A percentile compares a stretch with the other conserved stretches of the same genome.
These are phyloP conservation scores for Euphorbia pulcherrima DNA, from an alignment of 345 rosid species.

Conservation along the genomic window DNA sequence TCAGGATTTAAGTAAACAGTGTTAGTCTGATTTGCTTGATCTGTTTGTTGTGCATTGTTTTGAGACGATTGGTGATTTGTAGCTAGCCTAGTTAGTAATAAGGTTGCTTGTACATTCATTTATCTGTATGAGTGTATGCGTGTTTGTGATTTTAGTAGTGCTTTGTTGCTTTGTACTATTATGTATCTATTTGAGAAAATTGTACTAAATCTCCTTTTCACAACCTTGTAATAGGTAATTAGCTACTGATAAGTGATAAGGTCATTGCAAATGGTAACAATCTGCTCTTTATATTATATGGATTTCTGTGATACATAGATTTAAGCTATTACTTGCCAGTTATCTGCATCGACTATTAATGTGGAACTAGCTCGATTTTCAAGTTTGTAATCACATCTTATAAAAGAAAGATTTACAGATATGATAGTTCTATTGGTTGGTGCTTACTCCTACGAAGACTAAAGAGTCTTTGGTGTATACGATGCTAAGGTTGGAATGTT, in stretches of 20 bases:
- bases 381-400: neutral
- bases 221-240: no score
- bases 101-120: neutral
- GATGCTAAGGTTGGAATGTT: neutral
- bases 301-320: no score
- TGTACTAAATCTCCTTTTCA: neutral
- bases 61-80: neutral
- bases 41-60: slow-evolving; percentile 14
- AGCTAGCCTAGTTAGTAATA: slow-evolving; percentile 8
- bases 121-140: no score
- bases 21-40: slow-evolving; percentile 9
- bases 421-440: neutral
- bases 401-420: neutral
- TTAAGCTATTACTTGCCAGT: neutral
- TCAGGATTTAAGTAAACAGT: slow-evolving; percentile 3
- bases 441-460: neutral
- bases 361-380: neutral
- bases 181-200: no score
- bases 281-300: no score
- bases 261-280: no score
- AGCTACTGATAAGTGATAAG: no score
- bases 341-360: neutral
- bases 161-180: no score
- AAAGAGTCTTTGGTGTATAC: neutral
- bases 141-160: no score